A percentile compares a stretch with the other conserved stretches of the same genome.
Conservation (phyloP, 1,284 basidiomycete genomes). For the Chiua sp. region DNA sequence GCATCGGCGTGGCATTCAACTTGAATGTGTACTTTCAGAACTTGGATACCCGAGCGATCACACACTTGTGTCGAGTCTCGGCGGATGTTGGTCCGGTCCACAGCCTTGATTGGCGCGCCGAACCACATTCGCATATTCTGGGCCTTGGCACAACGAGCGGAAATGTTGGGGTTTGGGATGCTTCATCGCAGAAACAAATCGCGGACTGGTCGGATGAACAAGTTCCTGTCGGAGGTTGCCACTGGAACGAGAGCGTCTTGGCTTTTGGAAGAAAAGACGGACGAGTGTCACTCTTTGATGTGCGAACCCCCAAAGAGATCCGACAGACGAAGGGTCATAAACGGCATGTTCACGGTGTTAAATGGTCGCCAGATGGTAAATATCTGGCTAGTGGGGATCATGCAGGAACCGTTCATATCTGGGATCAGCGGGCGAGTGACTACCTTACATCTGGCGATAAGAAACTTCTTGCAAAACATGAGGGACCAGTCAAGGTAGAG, state of each 20-base stretch:
- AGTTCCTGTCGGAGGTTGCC: slow-evolving; percentile 46
- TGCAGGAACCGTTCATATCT: slow-evolving; percentile 47
- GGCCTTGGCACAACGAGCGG: slow-evolving; percentile 47
- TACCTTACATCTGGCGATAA: slow-evolving; percentile 38
- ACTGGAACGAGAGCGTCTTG: slow-evolving; percentile 47
- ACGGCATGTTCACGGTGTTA: slow-evolving; percentile 48
- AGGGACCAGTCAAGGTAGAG: slow-evolving; percentile 60
- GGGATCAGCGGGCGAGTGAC: slow-evolving; percentile 48
- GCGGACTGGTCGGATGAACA: slow-evolving; percentile 43
- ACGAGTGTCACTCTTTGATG: slow-evolving; percentile 44
- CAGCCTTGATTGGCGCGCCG: slow-evolving; percentile 45
- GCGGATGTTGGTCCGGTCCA: slow-evolving; percentile 38
- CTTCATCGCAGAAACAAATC: slow-evolving; percentile 33
- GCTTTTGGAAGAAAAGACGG: slow-evolving; percentile 47
- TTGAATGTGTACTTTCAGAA: slow-evolving; percentile 55
- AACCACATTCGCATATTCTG: slow-evolving; percentile 37
- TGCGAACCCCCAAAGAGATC: slow-evolving; percentile 36
- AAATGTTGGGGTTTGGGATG: slow-evolving; percentile 48
- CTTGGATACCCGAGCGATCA: slow-evolving; percentile 49
- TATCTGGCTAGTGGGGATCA: slow-evolving; percentile 50
- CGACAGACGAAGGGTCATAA: slow-evolving; percentile 41
- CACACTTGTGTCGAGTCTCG: slow-evolving; percentile 44
- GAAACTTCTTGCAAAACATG: slow-evolving; percentile 56
- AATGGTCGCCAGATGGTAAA: slow-evolving; percentile 50
- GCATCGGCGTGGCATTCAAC: slow-evolving; percentile 54